These are phyloP conservation scores for Poterioochromonas sp. DNA, from an alignment of 352 stramenopile genomes.

Conservation along the genomic window DNA sequence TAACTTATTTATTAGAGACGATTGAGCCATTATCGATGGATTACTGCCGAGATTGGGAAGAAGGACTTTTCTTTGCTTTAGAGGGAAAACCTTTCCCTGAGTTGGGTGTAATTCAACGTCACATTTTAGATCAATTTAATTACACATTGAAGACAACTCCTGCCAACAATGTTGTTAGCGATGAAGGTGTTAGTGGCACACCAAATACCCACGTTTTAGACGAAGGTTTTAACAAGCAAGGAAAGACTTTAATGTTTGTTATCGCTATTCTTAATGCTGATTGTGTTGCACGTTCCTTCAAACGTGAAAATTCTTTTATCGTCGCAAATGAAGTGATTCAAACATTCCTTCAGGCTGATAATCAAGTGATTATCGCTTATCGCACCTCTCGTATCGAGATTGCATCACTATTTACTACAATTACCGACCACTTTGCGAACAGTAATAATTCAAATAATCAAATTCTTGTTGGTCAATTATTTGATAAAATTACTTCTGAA, in stretches of 20 bases:
- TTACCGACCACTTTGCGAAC: neutral
- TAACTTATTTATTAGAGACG: neutral
- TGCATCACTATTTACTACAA: neutral
- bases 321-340: neutral
- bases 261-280: neutral
- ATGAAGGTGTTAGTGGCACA: neutral
- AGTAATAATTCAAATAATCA: neutral
- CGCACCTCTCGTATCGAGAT: neutral
- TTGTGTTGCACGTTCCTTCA: neutral
- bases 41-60: slow-evolving; percentile 12
- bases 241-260: neutral
- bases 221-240: neutral
- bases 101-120: neutral
- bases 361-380: neutral
- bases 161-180: neutral
- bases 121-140: neutral
- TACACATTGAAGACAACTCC: neutral
- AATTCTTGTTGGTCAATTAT: neutral
- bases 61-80: slow-evolving; percentile 6
- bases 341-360: neutral
- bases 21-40: neutral
- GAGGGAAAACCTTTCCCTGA: neutral
- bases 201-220: neutral
- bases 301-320: neutral
- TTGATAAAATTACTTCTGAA: neutral